Percentiles rank a stretch among this genome's conserved stretches.
phyloP scores from a whole-genome alignment of 805 yeast genomes.

The Kluyveromyces siamensis region DNA sequence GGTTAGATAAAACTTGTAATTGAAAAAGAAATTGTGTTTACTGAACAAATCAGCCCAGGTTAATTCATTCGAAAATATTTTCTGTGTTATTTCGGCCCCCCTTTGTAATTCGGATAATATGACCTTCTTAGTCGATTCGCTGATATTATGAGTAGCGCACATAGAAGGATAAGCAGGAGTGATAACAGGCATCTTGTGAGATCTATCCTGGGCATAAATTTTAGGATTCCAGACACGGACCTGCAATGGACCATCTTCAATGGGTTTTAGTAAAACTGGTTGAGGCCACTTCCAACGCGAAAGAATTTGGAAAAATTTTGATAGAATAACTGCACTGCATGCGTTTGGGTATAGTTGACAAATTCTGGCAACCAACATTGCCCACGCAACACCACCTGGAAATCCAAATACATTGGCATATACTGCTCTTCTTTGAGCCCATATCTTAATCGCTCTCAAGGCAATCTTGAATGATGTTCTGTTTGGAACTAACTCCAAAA shows the following conservation, averaged over 20 bases:
- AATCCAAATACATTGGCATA: constrained; percentile 94
- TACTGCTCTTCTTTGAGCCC: constrained; percentile 94
- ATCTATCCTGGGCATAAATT: constrained; percentile 78
- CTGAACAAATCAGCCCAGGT: constrained; percentile 69
- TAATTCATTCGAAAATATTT: constrained; percentile 52
- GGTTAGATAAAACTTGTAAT: constrained; percentile 80
- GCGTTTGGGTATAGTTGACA: constrained; percentile 97
- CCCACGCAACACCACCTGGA: constrained; percentile 99
- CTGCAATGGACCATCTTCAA: constrained; percentile 95
- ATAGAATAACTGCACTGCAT: constrained; percentile 83
- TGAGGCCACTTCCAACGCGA: constrained; percentile 98
- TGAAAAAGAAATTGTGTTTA: constrained; percentile 73
- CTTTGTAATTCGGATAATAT: constrained; percentile 72
- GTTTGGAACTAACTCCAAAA: constrained; percentile 80
- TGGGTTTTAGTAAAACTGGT: constrained; percentile 84
- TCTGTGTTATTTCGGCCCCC: constrained; percentile 63
- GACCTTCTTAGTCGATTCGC: constrained; percentile 77
- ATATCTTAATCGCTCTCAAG: constrained; percentile 80
- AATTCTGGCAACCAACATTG: constrained; percentile 96
- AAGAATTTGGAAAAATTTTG: constrained; percentile 78
- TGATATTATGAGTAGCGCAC: constrained; percentile 98
- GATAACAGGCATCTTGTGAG: constrained; percentile 93
- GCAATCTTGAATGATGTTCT: constrained; percentile 90
- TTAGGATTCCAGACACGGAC: constrained; percentile 97
- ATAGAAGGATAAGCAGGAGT: constrained; percentile 89